These are phyloP conservation scores for Cutaneotrichosporon cyanovorans DNA, from an alignment of 1,284 basidiomycete genomes.

Conservation along the genomic window DNA sequence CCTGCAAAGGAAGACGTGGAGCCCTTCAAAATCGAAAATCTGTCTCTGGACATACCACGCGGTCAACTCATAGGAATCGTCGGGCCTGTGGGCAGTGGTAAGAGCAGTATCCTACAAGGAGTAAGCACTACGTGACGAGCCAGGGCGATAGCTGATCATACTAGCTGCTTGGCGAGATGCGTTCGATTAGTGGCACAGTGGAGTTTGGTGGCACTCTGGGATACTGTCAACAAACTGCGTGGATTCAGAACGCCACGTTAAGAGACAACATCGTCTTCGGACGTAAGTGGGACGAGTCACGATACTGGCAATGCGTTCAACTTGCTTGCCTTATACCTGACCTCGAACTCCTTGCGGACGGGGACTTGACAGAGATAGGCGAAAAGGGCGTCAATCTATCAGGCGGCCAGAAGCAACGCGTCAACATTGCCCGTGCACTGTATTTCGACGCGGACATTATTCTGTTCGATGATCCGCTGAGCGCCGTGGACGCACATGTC, in stretches of 20 bases:
- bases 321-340: slow-evolving; percentile 60
- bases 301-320: slow-evolving; percentile 60
- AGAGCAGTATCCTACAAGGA: slow-evolving; percentile 63
- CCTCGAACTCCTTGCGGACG: slow-evolving; percentile 62
- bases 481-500: slow-evolving; percentile 76
- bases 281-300: slow-evolving; percentile 57
- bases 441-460: slow-evolving; percentile 79
- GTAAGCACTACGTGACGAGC: background rate
- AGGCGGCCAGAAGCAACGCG: slow-evolving; percentile 47
- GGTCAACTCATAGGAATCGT: slow-evolving; percentile 60
- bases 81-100: slow-evolving; percentile 53
- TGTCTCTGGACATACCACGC: slow-evolving; percentile 54
- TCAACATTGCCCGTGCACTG: slow-evolving; percentile 65
- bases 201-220: slow-evolving; percentile 62
- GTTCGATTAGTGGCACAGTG: slow-evolving; percentile 52
- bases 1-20: slow-evolving; percentile 7
- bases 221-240: slow-evolving; percentile 69
- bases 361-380: slow-evolving; percentile 57
- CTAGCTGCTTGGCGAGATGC: slow-evolving; percentile 63
- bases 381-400: slow-evolving; percentile 46
- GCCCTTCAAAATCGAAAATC: slow-evolving; percentile 53
- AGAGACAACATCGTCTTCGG: slow-evolving; percentile 57
- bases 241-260: slow-evolving; percentile 78
- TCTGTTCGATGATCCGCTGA: slow-evolving; percentile 74
- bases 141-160: background rate